A percentile compares a stretch with the other conserved stretches of the same genome.
These are phyloP conservation scores for Trypanosoma rangeli DNA, from an alignment of 208 protist species.

Conservation along the genomic window DNA sequence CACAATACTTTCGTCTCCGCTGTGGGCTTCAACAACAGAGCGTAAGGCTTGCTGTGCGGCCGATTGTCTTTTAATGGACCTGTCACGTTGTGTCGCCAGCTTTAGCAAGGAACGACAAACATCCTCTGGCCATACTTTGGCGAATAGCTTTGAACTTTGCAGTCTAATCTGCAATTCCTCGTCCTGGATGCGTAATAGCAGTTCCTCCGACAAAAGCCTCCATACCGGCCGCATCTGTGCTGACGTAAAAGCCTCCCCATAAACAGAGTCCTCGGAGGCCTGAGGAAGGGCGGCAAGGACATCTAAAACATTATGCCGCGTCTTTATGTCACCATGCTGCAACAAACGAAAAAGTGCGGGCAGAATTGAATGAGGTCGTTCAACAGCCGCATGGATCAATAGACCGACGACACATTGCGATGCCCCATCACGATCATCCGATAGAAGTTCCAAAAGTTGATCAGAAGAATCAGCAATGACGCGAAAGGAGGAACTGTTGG, in stretches of 20 bases:
- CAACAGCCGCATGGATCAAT: slow-evolving; percentile 54
- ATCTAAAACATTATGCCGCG: slow-evolving; percentile 74
- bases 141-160: slow-evolving; percentile 66
- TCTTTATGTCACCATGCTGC: slow-evolving; percentile 40
- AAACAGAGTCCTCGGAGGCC: slow-evolving; percentile 10
- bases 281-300: slow-evolving; percentile 62
- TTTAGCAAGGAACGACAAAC: slow-evolving; percentile 67
- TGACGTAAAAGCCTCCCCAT: slow-evolving; percentile 4
- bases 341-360: slow-evolving; percentile 78
- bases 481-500: slow-evolving; percentile 19
- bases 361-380: slow-evolving; percentile 64
- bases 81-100: slow-evolving; percentile 49
- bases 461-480: slow-evolving; percentile 57
- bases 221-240: slow-evolving; percentile 55
- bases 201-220: slow-evolving; percentile 65
- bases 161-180: slow-evolving; percentile 75
- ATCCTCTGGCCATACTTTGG: slow-evolving; percentile 74
- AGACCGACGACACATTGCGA: slow-evolving; percentile 64
- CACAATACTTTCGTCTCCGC: slow-evolving; percentile 32
- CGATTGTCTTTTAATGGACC: slow-evolving; percentile 49
- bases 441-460: slow-evolving; percentile 76
- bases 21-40: slow-evolving; percentile 56
- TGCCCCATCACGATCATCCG: slow-evolving; percentile 61
- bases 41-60: slow-evolving; percentile 43
- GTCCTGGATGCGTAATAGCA: slow-evolving; percentile 73